A percentile compares a stretch with the other conserved stretches of the same genome.
phyloP scores from a whole-genome alignment of 495 filamentous ascomycete genomes.

The Aspergillus saccharolyticus region DNA sequence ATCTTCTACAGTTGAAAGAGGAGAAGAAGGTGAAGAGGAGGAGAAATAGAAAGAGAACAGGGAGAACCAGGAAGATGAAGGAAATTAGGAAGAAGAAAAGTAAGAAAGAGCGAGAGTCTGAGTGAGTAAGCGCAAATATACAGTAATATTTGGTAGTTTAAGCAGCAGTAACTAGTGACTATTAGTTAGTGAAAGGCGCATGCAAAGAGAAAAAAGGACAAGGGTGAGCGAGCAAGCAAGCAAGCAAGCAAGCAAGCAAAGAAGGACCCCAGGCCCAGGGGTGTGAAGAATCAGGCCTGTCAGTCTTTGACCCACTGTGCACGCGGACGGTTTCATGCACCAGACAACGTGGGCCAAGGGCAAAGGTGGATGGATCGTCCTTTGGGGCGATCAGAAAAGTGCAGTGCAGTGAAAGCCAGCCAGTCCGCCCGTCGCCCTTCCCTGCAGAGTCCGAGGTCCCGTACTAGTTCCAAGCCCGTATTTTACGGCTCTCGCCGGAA shows the following conservation, averaged over 20 bases:
- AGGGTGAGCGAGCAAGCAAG: too few relatives aligned
- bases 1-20: slow-evolving; percentile 7
- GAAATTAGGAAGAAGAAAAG: too few relatives aligned
- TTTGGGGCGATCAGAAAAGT: slow-evolving; percentile 25
- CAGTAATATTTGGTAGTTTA: background rate
- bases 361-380: slow-evolving; percentile 25
- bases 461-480: background rate
- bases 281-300: slow-evolving; percentile 39
- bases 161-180: slow-evolving; percentile 6
- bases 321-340: slow-evolving; percentile 46
- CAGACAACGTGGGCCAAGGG: slow-evolving; percentile 43
- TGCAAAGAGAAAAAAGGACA: slow-evolving; percentile 10
- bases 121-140: background rate
- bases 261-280: slow-evolving; percentile 12
- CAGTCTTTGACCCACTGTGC: slow-evolving; percentile 39
- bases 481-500: background rate
- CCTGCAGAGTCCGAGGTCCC: slow-evolving; percentile 15
- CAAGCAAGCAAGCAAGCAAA: too few relatives aligned
- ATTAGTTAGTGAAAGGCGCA: slow-evolving; percentile 8
- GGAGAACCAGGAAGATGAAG: slow-evolving; percentile 7
- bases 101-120: background rate
- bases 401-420: background rate
- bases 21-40: slow-evolving; percentile 2
- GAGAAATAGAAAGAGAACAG: slow-evolving; percentile 4
- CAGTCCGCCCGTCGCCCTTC: slow-evolving; percentile 5